Conservation (phyloP, 352 stramenopile species). For the Aphanomyces stellatus region DNA sequence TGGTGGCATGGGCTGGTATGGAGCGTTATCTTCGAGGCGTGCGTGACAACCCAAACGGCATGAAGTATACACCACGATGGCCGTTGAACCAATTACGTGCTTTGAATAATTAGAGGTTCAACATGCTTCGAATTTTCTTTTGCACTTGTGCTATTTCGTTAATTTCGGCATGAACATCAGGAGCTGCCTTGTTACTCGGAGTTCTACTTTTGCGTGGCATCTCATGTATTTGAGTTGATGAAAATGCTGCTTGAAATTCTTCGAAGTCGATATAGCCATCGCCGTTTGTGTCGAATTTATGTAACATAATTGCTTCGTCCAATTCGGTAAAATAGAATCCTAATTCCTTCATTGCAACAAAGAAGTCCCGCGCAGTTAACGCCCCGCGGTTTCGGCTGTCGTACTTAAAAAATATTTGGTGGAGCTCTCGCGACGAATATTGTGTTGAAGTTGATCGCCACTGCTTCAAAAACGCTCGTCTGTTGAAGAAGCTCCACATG, state of each 20-base stretch:
- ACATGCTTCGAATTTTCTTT: neutral
- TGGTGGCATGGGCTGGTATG: conserved; percentile 92
- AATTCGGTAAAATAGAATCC: conserved; percentile 36
- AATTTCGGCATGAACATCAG: neutral
- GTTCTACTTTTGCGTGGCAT: neutral
- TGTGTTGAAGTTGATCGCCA: conserved; percentile 36
- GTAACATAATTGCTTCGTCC: conserved; percentile 37
- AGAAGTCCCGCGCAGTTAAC: conserved; percentile 35
- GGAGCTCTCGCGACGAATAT: conserved; percentile 23
- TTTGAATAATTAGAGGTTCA: neutral
- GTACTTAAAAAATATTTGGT: conserved; percentile 38
- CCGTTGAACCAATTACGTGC: conserved; percentile 47
- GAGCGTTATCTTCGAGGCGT: conserved; percentile 48
- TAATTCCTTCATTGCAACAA: conserved; percentile 41
- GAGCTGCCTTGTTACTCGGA: neutral
- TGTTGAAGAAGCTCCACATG: conserved; percentile 58
- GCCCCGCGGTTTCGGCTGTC: conserved; percentile 32
- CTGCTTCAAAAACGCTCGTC: conserved; percentile 43
- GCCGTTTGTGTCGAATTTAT: conserved; percentile 44
- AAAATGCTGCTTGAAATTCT: conserved; percentile 40
- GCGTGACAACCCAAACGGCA: conserved; percentile 39
- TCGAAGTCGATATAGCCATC: conserved; percentile 57
- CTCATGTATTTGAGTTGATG: conserved; percentile 21
- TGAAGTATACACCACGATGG: conserved; percentile 69
- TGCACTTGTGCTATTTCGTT: neutral